These are phyloP conservation scores for Tulasnella sp. DNA, from an alignment of 768 basidiomycete genomes.

Conservation along the genomic window DNA sequence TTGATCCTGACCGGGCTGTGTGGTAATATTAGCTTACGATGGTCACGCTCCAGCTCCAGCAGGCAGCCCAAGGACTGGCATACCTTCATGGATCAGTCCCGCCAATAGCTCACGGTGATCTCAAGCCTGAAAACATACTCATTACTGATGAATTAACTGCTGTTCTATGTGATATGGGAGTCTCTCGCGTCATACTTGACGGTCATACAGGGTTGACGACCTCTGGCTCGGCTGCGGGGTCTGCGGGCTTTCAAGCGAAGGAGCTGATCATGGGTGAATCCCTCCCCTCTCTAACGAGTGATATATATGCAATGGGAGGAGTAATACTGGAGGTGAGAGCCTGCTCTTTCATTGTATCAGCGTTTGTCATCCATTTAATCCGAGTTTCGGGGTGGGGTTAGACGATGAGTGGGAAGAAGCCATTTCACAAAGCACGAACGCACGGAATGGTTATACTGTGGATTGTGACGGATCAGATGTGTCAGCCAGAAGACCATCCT, in stretches of 20 bases:
- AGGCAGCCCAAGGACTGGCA: slow-evolving; percentile 32
- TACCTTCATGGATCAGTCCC: slow-evolving; percentile 35
- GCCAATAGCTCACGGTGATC: slow-evolving; percentile 37
- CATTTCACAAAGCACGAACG: neutral
- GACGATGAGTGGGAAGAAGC: slow-evolving; percentile 7
- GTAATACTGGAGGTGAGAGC: neutral
- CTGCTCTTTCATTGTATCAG: neutral
- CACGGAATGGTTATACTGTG: neutral
- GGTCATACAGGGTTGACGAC: neutral
- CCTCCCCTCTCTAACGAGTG: neutral
- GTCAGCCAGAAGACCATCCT: slow-evolving; percentile 1
- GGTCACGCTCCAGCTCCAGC: slow-evolving; percentile 19
- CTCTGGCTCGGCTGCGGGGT: too few species aligned
- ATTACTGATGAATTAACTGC: neutral
- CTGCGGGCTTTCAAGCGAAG: neutral
- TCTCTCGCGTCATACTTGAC: slow-evolving; percentile 11
- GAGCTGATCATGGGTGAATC: slow-evolving; percentile 16
- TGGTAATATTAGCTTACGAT: neutral
- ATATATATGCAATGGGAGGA: slow-evolving; percentile 9
- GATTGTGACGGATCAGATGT: neutral
- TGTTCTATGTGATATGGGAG: slow-evolving; percentile 2
- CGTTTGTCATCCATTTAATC: neutral
- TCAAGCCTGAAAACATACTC: slow-evolving; percentile 30
- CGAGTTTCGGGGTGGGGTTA: neutral
- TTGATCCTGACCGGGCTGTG: neutral